A percentile compares a stretch with the other conserved stretches of the same genome.
phyloP scores from a whole-genome alignment of 176 grass and related monocot species.

The Avena insularis region DNA sequence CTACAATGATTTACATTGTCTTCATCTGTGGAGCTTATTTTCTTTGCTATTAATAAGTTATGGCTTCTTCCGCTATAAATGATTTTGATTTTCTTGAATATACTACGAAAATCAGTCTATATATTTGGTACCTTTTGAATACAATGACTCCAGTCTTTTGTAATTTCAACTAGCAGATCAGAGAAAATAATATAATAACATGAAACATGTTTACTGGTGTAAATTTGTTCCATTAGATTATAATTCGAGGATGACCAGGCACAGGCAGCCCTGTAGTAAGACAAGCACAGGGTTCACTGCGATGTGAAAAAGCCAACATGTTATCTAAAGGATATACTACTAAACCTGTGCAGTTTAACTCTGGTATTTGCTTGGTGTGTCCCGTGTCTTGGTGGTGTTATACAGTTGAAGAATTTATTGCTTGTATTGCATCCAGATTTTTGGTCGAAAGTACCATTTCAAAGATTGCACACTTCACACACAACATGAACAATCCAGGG shows the following conservation, averaged over 20 bases:
- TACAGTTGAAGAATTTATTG: too few relatives aligned
- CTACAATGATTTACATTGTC: background rate
- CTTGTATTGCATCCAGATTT: too few relatives aligned
- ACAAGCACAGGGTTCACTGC: background rate
- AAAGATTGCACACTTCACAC: too few relatives aligned
- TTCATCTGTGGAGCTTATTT: background rate
- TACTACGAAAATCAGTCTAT: conserved; percentile 22
- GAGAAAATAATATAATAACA: background rate
- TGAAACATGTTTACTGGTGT: background rate
- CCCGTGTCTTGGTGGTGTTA: background rate
- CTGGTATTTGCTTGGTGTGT: conserved; percentile 1
- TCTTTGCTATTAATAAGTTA: background rate
- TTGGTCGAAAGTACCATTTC: too few relatives aligned
- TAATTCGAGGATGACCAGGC: background rate
- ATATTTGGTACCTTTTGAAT: background rate
- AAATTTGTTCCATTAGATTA: background rate
- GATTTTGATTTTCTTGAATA: background rate
- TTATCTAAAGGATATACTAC: background rate
- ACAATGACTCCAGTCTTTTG: background rate
- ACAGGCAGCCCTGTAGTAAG: background rate
- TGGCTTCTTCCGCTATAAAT: background rate
- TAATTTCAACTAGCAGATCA: background rate
- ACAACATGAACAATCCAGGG: too few relatives aligned
- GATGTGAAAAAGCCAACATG: too few relatives aligned
- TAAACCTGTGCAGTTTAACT: background rate